A percentile compares a stretch with the other conserved stretches of the same genome.
Conservation (phyloP, 169 alveolate species). For the Blepharisma undulans region DNA sequence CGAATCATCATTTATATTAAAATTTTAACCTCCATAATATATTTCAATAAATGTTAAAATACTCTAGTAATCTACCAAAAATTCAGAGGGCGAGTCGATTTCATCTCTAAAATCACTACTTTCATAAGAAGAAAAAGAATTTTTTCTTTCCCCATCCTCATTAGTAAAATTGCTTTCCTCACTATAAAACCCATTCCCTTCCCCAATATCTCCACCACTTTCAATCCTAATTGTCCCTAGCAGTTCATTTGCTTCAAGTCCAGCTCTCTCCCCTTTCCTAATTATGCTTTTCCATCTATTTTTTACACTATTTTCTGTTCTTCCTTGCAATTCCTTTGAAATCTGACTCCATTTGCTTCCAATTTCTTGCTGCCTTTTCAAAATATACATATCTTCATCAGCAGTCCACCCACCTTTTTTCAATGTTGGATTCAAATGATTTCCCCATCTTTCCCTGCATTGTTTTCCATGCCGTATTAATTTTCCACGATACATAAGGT, state of each 20-base stretch:
- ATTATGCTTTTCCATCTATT: conserved; percentile 76
- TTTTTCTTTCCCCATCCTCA: background rate
- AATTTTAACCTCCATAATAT: background rate
- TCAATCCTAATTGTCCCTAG: conserved; percentile 5
- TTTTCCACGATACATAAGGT: background rate
- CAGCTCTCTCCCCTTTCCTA: conserved; percentile 44
- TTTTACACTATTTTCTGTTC: conserved; percentile 79
- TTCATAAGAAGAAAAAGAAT: background rate
- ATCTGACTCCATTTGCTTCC: conserved; percentile 82
- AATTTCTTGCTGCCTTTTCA: conserved; percentile 54
- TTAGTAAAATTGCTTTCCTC: background rate
- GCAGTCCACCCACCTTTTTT: conserved; percentile 77
- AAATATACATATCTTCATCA: conserved; percentile 80
- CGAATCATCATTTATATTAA: background rate
- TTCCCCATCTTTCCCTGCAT: conserved; percentile 83
- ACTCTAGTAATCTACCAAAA: background rate
- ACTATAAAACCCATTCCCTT: background rate
- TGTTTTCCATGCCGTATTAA: conserved; percentile 45
- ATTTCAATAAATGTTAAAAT: too few species aligned
- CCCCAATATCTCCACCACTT: background rate
- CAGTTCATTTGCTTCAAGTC: background rate
- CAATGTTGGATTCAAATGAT: conserved; percentile 72
- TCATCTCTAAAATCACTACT: background rate
- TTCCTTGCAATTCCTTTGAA: conserved; percentile 73
- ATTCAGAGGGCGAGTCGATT: background rate